phyloP scores from a whole-genome alignment of 306 rosid genomes.

The Castanea crenata region DNA sequence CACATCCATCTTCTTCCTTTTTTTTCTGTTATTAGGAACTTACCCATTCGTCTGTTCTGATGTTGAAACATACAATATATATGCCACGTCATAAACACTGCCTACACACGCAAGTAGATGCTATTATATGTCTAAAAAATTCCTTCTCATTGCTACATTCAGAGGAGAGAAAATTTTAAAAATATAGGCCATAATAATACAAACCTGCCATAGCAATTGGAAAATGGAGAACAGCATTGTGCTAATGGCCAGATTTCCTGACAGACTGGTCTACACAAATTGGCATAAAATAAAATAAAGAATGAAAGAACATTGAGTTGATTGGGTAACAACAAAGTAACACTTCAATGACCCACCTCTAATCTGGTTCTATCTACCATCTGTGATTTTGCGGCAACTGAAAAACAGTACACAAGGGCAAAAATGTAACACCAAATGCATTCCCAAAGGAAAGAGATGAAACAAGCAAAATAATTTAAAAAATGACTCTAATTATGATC shows the following conservation, averaged over 20 bases:
- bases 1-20: neutral
- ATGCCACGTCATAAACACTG: conserved; percentile 43
- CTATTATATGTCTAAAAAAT: neutral
- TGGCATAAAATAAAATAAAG: neutral
- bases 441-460: neutral
- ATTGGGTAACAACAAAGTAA: neutral
- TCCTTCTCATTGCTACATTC: neutral
- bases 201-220: conserved; percentile 48
- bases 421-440: neutral
- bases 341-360: conserved; percentile 22
- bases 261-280: conserved; percentile 28
- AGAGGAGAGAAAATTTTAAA: neutral
- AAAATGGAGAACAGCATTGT: conserved; percentile 39
- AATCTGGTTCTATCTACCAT: conserved; percentile 14
- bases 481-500: neutral
- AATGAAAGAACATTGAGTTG: neutral
- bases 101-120: conserved; percentile 13
- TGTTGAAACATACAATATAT: conserved; percentile 40
- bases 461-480: neutral
- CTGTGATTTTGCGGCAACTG: conserved; percentile 24
- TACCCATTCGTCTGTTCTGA: conserved; percentile 64
- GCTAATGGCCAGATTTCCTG: conserved; percentile 36
- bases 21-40: conserved; percentile 6
- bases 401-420: neutral
- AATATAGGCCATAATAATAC: neutral